Percentiles rank a stretch among this genome's conserved stretches.
These are phyloP conservation scores for Knufia fluminis DNA, from an alignment of 2,329 filamentous ascomycete genomes.

Conservation along the genomic window DNA sequence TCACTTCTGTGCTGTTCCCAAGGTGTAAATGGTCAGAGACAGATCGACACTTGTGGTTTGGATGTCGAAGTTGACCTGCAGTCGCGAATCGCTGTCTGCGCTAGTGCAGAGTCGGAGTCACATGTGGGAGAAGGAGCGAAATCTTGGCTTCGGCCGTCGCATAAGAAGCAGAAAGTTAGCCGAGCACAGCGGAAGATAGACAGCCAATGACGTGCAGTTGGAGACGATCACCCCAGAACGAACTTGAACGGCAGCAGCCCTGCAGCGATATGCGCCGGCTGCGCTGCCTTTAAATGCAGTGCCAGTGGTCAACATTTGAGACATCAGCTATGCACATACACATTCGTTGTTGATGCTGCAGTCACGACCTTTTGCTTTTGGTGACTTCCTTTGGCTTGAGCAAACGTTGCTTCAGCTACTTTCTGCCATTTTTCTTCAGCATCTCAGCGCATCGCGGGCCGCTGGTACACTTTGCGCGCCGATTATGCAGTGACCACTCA, in stretches of 20 bases:
- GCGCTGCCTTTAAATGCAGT: not conserved
- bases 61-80: not conserved
- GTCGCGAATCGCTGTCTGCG: not conserved
- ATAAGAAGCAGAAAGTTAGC: not conserved
- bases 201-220: not conserved
- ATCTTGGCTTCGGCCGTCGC: not conserved
- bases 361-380: not conserved
- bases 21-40: not conserved
- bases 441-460: not conserved
- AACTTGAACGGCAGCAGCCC: not conserved
- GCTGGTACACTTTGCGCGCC: not conserved
- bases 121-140: not conserved
- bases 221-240: not conserved
- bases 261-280: not conserved
- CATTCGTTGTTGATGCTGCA: too few relatives aligned
- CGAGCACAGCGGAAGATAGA: not conserved
- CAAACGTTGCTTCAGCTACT: not conserved
- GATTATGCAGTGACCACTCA: not conserved
- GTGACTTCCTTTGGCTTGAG: not conserved
- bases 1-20: too few relatives aligned
- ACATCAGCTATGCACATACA: not conserved
- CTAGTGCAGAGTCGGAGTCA: too few relatives aligned
- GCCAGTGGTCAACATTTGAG: not conserved
- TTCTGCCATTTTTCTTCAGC: not conserved
- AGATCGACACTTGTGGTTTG: not conserved